Percentiles rank a stretch among this genome's conserved stretches.
These are phyloP conservation scores for Myotisia sp. DNA, from an alignment of 2,329 filamentous ascomycete species.

Conservation along the genomic window DNA sequence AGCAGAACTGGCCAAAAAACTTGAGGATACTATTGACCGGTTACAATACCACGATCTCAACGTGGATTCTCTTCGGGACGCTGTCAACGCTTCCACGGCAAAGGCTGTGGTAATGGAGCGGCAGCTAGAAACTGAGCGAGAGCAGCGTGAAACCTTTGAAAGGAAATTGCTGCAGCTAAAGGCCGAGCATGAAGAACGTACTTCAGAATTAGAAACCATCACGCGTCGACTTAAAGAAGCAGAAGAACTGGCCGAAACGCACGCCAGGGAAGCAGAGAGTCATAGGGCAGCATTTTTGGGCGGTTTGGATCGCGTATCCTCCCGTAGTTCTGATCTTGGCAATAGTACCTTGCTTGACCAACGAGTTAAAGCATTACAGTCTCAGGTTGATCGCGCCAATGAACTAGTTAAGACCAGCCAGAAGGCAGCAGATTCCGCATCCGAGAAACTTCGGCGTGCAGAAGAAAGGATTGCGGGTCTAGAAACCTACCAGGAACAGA, in stretches of 20 bases:
- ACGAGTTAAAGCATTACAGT: conserved; percentile 58
- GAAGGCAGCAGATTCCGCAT: conserved; percentile 68
- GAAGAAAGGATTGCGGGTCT: conserved; percentile 94
- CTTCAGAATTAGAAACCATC: conserved; percentile 59
- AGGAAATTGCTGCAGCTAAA: conserved; percentile 61
- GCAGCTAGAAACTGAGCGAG: conserved; percentile 64
- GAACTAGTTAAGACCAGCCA: conserved; percentile 76
- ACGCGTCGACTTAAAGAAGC: conserved; percentile 65
- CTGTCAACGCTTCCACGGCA: conserved; percentile 63
- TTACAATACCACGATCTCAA: conserved; percentile 56
- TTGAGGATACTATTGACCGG: conserved; percentile 52
- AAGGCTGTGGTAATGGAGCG: conserved; percentile 64
- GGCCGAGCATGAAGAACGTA: conserved; percentile 67
- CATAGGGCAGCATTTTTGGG: conserved; percentile 71
- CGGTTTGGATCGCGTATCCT: conserved; percentile 61
- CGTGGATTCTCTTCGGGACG: conserved; percentile 60
- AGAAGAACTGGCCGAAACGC: conserved; percentile 74
- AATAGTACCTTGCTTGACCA: conserved; percentile 39
- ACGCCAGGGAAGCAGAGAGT: conserved; percentile 72
- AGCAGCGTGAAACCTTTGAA: conserved; percentile 61
- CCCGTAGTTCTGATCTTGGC: conserved; percentile 25
- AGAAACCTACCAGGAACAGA: conserved; percentile 94
- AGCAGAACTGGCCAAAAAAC: conserved; percentile 55
- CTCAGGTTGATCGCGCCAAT: conserved; percentile 65
- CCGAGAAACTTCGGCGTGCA: conserved; percentile 77